Percentiles rank a stretch among this genome's conserved stretches.
These are phyloP conservation scores for Planoprotostelium fungivorum DNA, from an alignment of 78 protist genomes.

Conservation along the genomic window DNA sequence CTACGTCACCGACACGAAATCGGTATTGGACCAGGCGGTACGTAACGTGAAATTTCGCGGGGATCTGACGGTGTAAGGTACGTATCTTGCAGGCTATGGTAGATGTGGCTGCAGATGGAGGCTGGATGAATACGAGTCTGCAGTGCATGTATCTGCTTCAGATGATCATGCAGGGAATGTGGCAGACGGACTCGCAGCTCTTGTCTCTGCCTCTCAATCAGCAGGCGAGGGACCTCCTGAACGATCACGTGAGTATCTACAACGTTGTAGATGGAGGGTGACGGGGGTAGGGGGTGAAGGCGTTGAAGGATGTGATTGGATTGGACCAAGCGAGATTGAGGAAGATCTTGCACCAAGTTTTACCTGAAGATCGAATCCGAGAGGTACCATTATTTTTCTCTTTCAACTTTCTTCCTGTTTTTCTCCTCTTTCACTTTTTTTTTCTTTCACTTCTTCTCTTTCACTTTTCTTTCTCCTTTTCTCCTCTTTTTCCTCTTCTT, in stretches of 20 bases:
- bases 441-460: background rate
- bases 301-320: background rate
- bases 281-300: background rate
- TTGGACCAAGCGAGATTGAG: background rate
- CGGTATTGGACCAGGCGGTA: constrained; percentile 89
- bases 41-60: constrained; percentile 8
- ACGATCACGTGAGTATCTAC: background rate
- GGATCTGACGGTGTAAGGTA: background rate
- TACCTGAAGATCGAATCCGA: background rate
- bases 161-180: constrained; percentile 78
- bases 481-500: background rate
- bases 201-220: background rate
- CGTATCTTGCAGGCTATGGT: constrained; percentile 90
- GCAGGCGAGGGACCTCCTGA: background rate
- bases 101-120: constrained; percentile 86
- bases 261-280: background rate
- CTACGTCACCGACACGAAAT: constrained; percentile 90
- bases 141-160: constrained; percentile 60
- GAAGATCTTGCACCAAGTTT: constrained; percentile 4
- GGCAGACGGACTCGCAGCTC: background rate
- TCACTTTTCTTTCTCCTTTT: too few relatives aligned
- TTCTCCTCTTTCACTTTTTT: background rate
- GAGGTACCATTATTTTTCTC: background rate
- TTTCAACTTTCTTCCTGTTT: background rate
- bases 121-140: constrained; percentile 53